Evolutionary conservation across 2,329 filamentous ascomycete species (phyloP).

Genomic region (Trichothecium roseum): DNA sequence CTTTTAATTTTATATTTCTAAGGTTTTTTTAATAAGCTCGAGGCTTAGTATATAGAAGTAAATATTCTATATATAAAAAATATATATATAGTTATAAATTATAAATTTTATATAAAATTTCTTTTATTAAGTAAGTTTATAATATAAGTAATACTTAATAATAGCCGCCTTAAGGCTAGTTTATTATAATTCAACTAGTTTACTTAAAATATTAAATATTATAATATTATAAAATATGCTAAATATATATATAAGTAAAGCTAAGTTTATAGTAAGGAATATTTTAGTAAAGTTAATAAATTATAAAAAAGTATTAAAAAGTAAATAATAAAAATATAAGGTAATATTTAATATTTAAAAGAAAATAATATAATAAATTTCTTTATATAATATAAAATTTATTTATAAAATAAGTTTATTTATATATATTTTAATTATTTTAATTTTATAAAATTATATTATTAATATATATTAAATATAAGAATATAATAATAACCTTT

Average conservation of each 20-base stretch:
- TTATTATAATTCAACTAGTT: too few relatives aligned
- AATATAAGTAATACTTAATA: not conserved
- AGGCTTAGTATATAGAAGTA: not conserved
- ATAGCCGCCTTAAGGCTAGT: too few relatives aligned
- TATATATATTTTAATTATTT: not conserved
- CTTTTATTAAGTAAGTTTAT: not conserved
- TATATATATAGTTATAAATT: slow-evolving; percentile 1
- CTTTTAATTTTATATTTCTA: too few relatives aligned
- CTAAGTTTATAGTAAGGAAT: too few relatives aligned
- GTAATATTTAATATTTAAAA: not conserved
- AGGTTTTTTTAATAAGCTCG: too few relatives aligned
- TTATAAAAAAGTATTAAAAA: too few relatives aligned
- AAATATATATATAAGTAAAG: too few relatives aligned
- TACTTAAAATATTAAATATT: too few relatives aligned
- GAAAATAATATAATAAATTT: not conserved
- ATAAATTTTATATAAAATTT: not conserved
- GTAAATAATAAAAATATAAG: too few relatives aligned
- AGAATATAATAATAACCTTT: not conserved
- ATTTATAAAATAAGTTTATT: not conserved
- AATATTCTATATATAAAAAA: not conserved
- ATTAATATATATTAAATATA: not conserved
- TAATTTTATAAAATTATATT: not conserved
- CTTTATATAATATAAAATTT: too few relatives aligned
- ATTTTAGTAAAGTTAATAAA: too few relatives aligned
- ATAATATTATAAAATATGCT: too few relatives aligned